Evolutionary conservation across 2,329 filamentous ascomycete species (phyloP), one percentile per base, ranked within the genome.

Genomic region (Aspergillus novofumigatus): DNA sequence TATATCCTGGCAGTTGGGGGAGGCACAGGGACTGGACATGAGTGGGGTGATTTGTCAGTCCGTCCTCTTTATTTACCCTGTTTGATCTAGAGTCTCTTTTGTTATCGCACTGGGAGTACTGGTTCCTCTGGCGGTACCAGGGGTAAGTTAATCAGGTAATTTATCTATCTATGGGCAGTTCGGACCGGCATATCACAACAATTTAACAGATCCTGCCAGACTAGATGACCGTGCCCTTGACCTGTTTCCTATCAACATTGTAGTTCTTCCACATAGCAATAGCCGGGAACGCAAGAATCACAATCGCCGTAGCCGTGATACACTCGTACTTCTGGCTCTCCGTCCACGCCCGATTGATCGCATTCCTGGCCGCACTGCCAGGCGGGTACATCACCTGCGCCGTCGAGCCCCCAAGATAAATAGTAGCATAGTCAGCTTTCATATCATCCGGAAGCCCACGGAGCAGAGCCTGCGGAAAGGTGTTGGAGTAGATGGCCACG

Each of bases 401-500:
- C 1, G 55, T 20, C 41, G 69, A 72, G 1, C 71, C 70, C 8
- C 61, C 65, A 2, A 62, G 7, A 48, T 63, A 72, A 23, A 75
- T 67, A 1, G 51, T 25, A 1, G 51, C 58, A 10, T 60, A 60
- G 41, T 69, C 65, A 0, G 57, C 47, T 50, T 64, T 62, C 23
- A 57, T 10, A 4, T 62, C 57, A 0, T 54, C 64, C 0, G 83
- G 83, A 0, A 86, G 72, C 53, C 77, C 72, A 23, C 66, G 65
- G 29, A 60, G 59, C 11, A 87, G 75, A 0, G 76, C 75, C 2
- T 72, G 64, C 6, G 77, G 77, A 68, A 87, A 83, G 1, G 81
- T 79, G 58, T 80, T 78, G 1, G 80, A 83, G 82, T 85, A 89
- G 61, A 89, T 85, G 28, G 65, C 62, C 2, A 65, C 64, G 0